Evolutionary conservation across 352 stramenopile species (phyloP).

Genomic region (Pythium coloratum): DNA sequence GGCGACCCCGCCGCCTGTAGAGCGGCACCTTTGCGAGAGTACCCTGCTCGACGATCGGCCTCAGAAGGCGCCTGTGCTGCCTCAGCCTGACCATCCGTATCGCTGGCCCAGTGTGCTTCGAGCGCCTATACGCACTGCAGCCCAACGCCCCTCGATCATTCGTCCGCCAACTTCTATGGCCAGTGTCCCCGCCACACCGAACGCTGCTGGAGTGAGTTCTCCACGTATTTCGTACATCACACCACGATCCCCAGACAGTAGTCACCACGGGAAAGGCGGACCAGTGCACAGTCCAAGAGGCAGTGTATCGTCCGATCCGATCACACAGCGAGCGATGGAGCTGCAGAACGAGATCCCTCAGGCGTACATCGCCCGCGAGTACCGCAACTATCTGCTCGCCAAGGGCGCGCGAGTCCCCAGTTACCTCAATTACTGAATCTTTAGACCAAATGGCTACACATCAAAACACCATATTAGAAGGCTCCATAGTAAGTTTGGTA

Average conservation of each 20-base stretch:
- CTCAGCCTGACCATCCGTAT: slow-evolving; percentile 1
- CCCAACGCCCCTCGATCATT: neutral
- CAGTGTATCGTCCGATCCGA: slow-evolving; percentile 12
- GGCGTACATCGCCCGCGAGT: slow-evolving; percentile 61
- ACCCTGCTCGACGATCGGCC: neutral
- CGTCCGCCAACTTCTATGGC: neutral
- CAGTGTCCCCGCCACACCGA: neutral
- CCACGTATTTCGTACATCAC: neutral
- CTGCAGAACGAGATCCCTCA: slow-evolving; percentile 40
- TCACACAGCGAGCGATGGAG: slow-evolving; percentile 20
- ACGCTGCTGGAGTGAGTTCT: neutral
- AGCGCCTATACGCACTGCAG: neutral
- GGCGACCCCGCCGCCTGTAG: neutral
- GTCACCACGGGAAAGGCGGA: neutral
- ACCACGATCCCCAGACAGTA: neutral
- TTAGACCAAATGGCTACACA: slow-evolving; percentile 19
- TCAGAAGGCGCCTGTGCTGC: neutral
- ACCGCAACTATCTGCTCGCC: slow-evolving; percentile 45
- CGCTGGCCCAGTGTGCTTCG: slow-evolving; percentile 24
- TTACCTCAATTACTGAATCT: slow-evolving; percentile 34
- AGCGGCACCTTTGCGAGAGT: slow-evolving; percentile 10
- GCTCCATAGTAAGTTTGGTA: neutral
- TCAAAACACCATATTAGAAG: slow-evolving; percentile 5
- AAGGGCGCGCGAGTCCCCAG: slow-evolving; percentile 36
- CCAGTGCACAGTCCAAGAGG: neutral